Conservation (phyloP, 495 filamentous ascomycete species). For the Podospora sp. region DNA sequence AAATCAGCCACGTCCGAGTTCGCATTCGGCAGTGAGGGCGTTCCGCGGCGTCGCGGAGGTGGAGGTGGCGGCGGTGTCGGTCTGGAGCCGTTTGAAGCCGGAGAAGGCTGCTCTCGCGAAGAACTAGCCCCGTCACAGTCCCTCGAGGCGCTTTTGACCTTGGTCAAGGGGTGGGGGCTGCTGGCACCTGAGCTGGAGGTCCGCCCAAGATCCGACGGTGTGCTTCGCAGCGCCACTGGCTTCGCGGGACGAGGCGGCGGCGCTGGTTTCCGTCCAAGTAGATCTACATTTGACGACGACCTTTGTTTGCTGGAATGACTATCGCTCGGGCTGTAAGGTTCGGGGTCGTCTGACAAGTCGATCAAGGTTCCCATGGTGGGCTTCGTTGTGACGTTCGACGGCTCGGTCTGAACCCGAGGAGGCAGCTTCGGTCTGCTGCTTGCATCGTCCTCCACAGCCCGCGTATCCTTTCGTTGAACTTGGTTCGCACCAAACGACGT, state of each 20-base stretch:
- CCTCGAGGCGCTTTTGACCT: constrained; percentile 13
- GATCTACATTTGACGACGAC: constrained; percentile 42
- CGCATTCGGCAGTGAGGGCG: constrained; percentile 36
- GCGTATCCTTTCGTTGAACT: constrained; percentile 28
- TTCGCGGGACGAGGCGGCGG: constrained; percentile 69
- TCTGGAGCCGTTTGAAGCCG: constrained; percentile 18
- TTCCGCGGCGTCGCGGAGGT: constrained; percentile 48
- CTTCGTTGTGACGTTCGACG: constrained; percentile 26
- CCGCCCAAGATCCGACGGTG: constrained; percentile 28
- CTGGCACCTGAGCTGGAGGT: neutral
- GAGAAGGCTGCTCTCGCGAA: neutral
- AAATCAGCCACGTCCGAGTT: constrained; percentile 35
- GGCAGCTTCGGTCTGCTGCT: constrained; percentile 36
- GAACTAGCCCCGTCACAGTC: constrained; percentile 25
- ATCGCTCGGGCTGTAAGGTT: constrained; percentile 37
- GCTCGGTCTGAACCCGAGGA: constrained; percentile 37
- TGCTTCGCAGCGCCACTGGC: constrained; percentile 62
- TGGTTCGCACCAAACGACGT: constrained; percentile 52
- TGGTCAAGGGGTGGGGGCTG: constrained; percentile 24
- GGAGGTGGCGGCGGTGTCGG: constrained; percentile 41
- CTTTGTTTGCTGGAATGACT: constrained; percentile 23
- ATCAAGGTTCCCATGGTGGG: constrained; percentile 62
- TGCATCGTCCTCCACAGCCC: constrained; percentile 34
- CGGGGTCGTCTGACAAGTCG: constrained; percentile 61
- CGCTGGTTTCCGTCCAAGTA: constrained; percentile 42